Conservation (phyloP, 345 rosid species). For the Jatropha curcas region DNA sequence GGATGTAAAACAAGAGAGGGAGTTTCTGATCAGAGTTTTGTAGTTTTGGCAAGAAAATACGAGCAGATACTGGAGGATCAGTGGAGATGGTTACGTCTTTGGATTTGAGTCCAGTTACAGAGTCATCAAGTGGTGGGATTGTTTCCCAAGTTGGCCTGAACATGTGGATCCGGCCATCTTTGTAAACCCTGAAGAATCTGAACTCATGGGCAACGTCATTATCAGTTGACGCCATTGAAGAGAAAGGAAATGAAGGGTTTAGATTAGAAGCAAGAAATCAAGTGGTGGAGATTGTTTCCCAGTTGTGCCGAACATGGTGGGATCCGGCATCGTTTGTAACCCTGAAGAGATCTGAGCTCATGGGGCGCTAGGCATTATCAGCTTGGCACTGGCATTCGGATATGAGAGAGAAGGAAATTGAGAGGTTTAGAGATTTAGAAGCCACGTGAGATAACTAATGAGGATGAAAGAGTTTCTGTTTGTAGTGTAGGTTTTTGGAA, state of each 20-base stretch:
- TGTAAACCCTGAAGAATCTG: conserved; percentile 28
- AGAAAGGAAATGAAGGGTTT: not conserved
- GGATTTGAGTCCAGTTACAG: conserved; percentile 21
- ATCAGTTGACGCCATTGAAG: not conserved
- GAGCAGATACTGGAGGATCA: conserved; percentile 37
- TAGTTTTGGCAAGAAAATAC: conserved; percentile 41
- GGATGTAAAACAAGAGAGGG: conserved; percentile 38
- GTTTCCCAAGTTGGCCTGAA: not conserved
- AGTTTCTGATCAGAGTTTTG: conserved; percentile 31
- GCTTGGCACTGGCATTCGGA: too few species aligned
- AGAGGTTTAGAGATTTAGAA: too few species aligned
- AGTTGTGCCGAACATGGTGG: too few species aligned
- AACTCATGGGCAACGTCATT: conserved; percentile 16
- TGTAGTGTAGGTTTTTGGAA: too few species aligned
- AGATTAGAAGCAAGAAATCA: not conserved
- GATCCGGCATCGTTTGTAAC: too few species aligned
- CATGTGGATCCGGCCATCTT: conserved; percentile 25
- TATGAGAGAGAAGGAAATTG: too few species aligned
- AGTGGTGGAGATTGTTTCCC: too few species aligned
- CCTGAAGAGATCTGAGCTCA: too few species aligned
- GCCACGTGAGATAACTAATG: too few species aligned
- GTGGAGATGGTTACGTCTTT: conserved; percentile 36
- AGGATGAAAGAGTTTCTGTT: too few species aligned
- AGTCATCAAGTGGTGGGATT: conserved; percentile 20
- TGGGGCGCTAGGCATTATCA: too few species aligned